Evolutionary conservation across 495 filamentous ascomycete genomes (phyloP).

Genomic region (Aspergillus haitiensis): DNA sequence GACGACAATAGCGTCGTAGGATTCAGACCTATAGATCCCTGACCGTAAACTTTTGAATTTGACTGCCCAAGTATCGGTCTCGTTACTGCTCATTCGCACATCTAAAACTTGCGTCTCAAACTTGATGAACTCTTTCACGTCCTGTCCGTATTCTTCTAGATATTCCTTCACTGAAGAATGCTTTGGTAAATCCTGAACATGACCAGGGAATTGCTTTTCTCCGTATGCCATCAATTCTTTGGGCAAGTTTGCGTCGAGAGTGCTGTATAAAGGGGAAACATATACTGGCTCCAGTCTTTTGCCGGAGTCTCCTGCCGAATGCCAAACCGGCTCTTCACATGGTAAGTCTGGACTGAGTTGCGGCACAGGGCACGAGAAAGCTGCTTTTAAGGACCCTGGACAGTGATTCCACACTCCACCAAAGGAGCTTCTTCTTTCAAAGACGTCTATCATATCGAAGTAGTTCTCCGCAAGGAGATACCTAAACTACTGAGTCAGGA

Average conservation of each 20-base stretch:
- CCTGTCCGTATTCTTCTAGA: conserved; percentile 68
- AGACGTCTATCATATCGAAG: conserved; percentile 72
- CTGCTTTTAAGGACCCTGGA: conserved; percentile 32
- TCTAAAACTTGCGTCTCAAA: conserved; percentile 61
- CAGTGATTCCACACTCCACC: conserved; percentile 83
- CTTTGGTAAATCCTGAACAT: conserved; percentile 69
- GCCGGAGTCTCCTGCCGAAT: conserved; percentile 21
- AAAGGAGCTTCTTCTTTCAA: conserved; percentile 71
- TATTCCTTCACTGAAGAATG: conserved; percentile 69
- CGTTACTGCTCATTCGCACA: conserved; percentile 48
- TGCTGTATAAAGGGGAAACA: conserved; percentile 77
- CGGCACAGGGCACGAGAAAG: conserved; percentile 35
- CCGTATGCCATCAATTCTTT: conserved; percentile 78
- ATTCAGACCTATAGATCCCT: conserved; percentile 31
- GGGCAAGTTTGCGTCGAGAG: conserved; percentile 84
- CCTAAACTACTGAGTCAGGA: conserved; percentile 38
- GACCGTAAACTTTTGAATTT: conserved; percentile 46
- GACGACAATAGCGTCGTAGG: conserved; percentile 77
- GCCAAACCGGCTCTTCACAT: conserved; percentile 47
- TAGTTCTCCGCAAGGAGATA: conserved; percentile 71
- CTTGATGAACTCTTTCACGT: conserved; percentile 54
- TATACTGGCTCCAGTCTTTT: conserved; percentile 39
- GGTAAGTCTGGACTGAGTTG: conserved; percentile 45
- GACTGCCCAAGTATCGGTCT: conserved; percentile 4
- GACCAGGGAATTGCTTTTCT: conserved; percentile 62